Evolutionary conservation across 192 early-diverging fungal species (phyloP).

Genomic region (Backusella liffmaniae): DNA sequence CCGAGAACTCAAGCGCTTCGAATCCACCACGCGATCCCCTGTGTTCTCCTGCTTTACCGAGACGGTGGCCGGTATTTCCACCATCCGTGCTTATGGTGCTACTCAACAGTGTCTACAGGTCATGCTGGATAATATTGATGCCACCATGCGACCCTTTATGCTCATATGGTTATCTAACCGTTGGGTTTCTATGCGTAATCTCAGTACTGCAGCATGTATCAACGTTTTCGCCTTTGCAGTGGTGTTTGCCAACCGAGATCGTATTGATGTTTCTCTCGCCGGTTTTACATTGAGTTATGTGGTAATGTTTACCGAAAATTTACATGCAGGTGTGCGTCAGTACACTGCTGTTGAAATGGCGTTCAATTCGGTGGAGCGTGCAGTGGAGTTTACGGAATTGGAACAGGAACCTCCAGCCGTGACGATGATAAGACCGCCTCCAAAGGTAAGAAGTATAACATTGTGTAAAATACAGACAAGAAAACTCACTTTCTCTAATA

Average conservation of each 20-base stretch:
- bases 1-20: constrained; percentile 84
- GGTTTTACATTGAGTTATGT: constrained; percentile 84
- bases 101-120: too few relatives aligned
- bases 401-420: constrained; percentile 75
- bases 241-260: constrained; percentile 2
- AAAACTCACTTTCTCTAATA: too few relatives aligned
- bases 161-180: constrained; percentile 78
- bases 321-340: constrained; percentile 68
- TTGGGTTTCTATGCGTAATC: constrained; percentile 61
- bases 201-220: too few relatives aligned
- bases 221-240: too few relatives aligned
- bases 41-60: constrained; percentile 82
- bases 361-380: constrained; percentile 87
- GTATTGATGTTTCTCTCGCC: constrained; percentile 72
- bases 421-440: too few relatives aligned
- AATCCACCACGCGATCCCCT: constrained; percentile 69
- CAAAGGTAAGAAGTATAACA: too few relatives aligned
- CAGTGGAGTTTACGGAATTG: constrained; percentile 75
- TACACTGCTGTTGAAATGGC: constrained; percentile 80
- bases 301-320: constrained; percentile 65
- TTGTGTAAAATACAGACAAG: too few relatives aligned
- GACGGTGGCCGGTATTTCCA: constrained; percentile 63
- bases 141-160: constrained; percentile 61
- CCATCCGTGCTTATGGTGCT: constrained; percentile 79
- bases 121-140: too few relatives aligned